These are phyloP conservation scores for Pleodorina starrii DNA, from an alignment of 139 green algal genomes.

Conservation along the genomic window DNA sequence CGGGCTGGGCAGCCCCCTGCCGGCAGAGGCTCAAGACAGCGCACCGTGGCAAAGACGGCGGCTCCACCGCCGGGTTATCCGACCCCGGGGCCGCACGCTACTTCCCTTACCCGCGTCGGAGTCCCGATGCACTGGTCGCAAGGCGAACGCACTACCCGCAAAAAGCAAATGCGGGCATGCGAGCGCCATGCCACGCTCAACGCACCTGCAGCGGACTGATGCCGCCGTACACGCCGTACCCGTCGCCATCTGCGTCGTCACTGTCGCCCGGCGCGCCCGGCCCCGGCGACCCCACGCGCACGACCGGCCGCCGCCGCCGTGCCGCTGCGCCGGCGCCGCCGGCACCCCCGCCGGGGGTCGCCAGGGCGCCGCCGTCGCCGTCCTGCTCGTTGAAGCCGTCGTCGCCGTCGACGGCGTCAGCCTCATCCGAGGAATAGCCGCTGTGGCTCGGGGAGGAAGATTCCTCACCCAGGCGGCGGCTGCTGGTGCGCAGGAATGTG, in stretches of 20 bases:
- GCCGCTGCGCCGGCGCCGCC: background rate
- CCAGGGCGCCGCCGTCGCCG: background rate
- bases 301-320: background rate
- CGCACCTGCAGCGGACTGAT: constrained; percentile 21
- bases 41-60: too few relatives aligned
- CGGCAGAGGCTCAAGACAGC: too few relatives aligned
- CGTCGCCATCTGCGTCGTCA: background rate
- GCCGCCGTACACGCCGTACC: background rate
- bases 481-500: constrained; percentile 3
- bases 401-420: background rate
- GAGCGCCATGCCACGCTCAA: too few relatives aligned
- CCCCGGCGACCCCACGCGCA: background rate
- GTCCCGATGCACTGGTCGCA: too few relatives aligned
- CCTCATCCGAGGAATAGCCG: constrained; percentile 15
- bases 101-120: too few relatives aligned
- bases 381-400: background rate
- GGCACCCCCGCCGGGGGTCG: background rate
- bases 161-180: too few relatives aligned
- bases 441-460: constrained; percentile 15
- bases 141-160: too few relatives aligned
- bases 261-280: background rate
- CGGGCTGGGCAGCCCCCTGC: too few relatives aligned
- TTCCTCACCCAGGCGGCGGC: background rate
- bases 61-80: too few relatives aligned
- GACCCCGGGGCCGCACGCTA: too few relatives aligned